phyloP scores from a whole-genome alignment of 2,329 filamentous ascomycete genomes.

The Thielaviopsis euricoi region DNA sequence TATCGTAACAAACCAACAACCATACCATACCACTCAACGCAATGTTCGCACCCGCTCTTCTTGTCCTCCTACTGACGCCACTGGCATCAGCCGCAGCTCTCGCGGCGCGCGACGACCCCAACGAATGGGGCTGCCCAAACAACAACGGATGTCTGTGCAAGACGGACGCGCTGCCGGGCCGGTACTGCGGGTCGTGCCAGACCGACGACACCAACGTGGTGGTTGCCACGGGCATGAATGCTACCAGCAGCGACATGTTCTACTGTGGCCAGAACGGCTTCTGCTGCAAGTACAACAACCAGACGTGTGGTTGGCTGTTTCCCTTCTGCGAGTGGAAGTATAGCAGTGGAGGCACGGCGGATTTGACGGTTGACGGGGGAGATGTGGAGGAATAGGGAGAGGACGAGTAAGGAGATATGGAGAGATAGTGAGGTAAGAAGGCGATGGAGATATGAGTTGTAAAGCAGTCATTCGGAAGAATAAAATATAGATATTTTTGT shows the following conservation, averaged over 20 bases:
- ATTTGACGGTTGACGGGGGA: not conserved
- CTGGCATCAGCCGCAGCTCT: not conserved
- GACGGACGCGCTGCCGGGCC: not conserved
- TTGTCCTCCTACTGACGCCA: too few relatives aligned
- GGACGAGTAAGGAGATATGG: too few relatives aligned
- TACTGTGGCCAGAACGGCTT: conserved; percentile 7
- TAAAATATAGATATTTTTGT: too few relatives aligned
- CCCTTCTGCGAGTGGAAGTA: conserved; percentile 8
- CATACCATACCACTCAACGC: too few relatives aligned
- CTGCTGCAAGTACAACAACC: conserved; percentile 10
- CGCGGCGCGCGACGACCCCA: not conserved
- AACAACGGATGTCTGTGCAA: conserved; percentile 2
- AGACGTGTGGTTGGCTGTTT: conserved; percentile 6
- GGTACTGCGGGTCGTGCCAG: not conserved
- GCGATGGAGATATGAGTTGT: too few relatives aligned
- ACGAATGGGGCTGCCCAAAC: not conserved
- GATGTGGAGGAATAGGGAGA: too few relatives aligned
- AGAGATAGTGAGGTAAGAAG: too few relatives aligned
- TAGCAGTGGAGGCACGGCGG: not conserved
- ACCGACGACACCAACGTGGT: not conserved
- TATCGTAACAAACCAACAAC: too few relatives aligned
- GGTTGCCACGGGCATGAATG: not conserved
- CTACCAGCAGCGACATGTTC: not conserved
- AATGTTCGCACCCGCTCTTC: too few relatives aligned
- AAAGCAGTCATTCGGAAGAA: too few relatives aligned